Evolutionary conservation across 305 asterid species (phyloP).

Genomic region (Coffea humblotiana): DNA sequence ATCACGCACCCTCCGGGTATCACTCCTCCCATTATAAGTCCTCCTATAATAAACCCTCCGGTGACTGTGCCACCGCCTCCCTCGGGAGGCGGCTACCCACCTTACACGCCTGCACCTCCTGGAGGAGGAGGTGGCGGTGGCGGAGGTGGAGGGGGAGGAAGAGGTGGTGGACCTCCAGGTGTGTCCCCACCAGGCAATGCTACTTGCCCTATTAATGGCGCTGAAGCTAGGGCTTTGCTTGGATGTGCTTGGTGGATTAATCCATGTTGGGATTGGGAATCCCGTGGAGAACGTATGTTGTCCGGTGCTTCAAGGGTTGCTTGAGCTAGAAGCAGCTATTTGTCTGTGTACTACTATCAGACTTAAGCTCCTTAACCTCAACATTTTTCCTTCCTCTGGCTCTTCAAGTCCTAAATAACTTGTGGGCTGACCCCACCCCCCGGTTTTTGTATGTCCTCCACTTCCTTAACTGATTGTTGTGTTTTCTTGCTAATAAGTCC

Average conservation of each 20-base stretch:
- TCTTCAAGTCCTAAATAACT: constrained; percentile 64
- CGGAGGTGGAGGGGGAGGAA: constrained; percentile 35
- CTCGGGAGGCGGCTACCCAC: constrained; percentile 40
- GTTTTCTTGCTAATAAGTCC: background rate
- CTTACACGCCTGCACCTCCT: constrained; percentile 46
- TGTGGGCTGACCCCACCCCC: constrained; percentile 84
- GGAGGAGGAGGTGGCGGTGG: constrained; percentile 38
- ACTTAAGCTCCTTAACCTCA: constrained; percentile 72
- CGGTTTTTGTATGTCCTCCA: constrained; percentile 84
- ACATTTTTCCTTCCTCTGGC: constrained; percentile 77
- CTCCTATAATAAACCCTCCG: constrained; percentile 41
- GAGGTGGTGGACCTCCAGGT: constrained; percentile 31
- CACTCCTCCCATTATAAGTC: constrained; percentile 32
- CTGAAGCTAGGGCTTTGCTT: constrained; percentile 81
- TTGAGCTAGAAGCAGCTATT: constrained; percentile 83
- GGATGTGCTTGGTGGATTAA: constrained; percentile 81
- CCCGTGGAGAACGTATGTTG: constrained; percentile 78
- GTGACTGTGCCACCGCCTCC: constrained; percentile 41
- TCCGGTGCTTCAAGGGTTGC: constrained; percentile 78
- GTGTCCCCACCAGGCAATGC: constrained; percentile 36
- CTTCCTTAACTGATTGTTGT: constrained; percentile 20
- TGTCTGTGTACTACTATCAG: constrained; percentile 84
- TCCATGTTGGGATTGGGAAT: constrained; percentile 76
- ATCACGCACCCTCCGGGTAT: constrained; percentile 36
- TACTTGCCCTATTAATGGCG: constrained; percentile 76